phyloP scores from a whole-genome alignment of 2,329 filamentous ascomycete species.

The Pestalotiopsis sp. region DNA sequence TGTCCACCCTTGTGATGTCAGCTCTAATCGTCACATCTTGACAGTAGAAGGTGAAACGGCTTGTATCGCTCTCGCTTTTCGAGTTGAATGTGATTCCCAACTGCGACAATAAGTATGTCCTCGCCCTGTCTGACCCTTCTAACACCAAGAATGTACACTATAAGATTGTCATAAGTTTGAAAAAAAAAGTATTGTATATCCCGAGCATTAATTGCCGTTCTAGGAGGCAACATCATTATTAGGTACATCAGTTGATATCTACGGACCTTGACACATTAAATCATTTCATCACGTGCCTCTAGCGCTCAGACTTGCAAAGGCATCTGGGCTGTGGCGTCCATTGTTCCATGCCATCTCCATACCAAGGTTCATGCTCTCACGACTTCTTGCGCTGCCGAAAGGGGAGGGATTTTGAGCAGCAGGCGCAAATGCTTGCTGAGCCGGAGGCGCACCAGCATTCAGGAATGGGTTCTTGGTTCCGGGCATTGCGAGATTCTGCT shows the following conservation, averaged over 20 bases:
- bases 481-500: constrained; percentile 35
- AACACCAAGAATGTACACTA: neutral
- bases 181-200: neutral
- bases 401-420: constrained; percentile 16
- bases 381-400: constrained; percentile 47
- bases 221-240: constrained; percentile 4
- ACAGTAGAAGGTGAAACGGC: too few relatives aligned
- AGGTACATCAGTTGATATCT: constrained; percentile 23
- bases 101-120: neutral
- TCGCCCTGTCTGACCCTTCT: too few relatives aligned
- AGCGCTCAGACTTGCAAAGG: constrained; percentile 75
- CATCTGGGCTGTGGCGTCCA: constrained; percentile 77
- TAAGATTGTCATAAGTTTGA: neutral
- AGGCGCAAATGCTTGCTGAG: neutral
- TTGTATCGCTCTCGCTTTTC: too few relatives aligned
- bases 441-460: constrained; percentile 7
- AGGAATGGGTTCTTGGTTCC: constrained; percentile 56
- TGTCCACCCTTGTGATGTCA: neutral
- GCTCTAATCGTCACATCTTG: neutral
- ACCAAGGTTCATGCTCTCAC: constrained; percentile 72
- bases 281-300: constrained; percentile 47
- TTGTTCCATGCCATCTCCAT: constrained; percentile 67
- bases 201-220: neutral
- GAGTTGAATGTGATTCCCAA: too few relatives aligned
- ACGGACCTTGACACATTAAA: constrained; percentile 12